Base-by-base conservation (phyloP, 192 early-diverging fungal genomes). In the Borealophlyctis nickersoniae region DNA sequence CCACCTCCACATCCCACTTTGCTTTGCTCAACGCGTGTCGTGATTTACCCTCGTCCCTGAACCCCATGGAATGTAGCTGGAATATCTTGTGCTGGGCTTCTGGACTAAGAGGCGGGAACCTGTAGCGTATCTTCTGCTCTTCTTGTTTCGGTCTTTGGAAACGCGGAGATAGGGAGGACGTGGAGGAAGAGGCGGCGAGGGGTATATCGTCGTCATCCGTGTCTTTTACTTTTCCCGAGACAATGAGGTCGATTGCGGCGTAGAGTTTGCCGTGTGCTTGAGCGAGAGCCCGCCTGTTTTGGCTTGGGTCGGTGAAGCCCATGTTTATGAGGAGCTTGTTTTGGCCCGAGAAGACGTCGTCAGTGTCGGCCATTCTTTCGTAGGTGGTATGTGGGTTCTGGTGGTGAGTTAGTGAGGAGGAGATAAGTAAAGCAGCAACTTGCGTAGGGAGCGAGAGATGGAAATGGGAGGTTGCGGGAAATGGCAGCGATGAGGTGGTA, bases 291-390 rank as follows among this genome's bases (percentile, higher is more conserved):
- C 63, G 34, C 14, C 68, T 54, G 66, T 75, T 75, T n/a, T 60
- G 27, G 49, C 49, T 62, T 11, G 24, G 28, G 56, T 75, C 73
- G 1, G 69, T 61, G 34, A 75, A 75, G 33, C 73, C 73, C 73
- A 70, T 71, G 1, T 26, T 36, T 29, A 32, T 22, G 30, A 75
- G 49, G 52, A 58, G n/a, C 26, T 53, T 33, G 52, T 71, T 31
- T 56, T 65, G 62, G 2, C 63, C 64, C 13, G 59, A 19, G 57
- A 65, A 75, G 9, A 62, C 56, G 26, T 75, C 67, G 67, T 69
- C 60, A 19, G 7, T 19, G 39, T 45, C 39, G 7, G 39, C 39
- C 39, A 45, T 45, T n/a, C 39, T 45, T 45, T 45, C 39, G 39
- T 45, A 45, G 19, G 9, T 45, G 39, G 19, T 7, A 45, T 45